Conservation (phyloP, 2,329 filamentous ascomycete genomes). For the Scopulariopsis brevicaulis region DNA sequence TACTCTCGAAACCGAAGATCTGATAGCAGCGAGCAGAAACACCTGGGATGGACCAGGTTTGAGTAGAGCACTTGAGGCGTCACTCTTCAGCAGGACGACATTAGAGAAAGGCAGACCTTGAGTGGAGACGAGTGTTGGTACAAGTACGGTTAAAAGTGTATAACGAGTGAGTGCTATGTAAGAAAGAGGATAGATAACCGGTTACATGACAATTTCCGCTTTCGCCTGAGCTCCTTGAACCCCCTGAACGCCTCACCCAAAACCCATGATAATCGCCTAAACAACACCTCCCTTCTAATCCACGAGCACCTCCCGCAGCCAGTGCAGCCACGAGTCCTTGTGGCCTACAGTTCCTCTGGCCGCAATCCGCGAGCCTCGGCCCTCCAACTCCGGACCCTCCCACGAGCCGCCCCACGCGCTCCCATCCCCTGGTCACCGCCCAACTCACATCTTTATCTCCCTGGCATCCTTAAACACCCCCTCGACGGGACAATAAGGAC, state of each 20-base stretch:
- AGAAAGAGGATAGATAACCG: neutral
- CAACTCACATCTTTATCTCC: conserved; percentile 51
- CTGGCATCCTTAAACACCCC: conserved; percentile 66
- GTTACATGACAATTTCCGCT: neutral
- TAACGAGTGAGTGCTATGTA: neutral
- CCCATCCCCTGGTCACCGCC: neutral
- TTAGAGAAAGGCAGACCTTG: no score
- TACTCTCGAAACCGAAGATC: no score
- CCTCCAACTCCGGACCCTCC: neutral
- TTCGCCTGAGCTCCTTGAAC: neutral
- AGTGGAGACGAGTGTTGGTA: no score
- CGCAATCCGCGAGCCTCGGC: neutral
- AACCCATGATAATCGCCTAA: neutral
- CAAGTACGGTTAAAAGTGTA: neutral
- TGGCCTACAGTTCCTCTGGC: no score
- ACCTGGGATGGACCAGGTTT: no score
- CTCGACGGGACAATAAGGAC: conserved; percentile 88
- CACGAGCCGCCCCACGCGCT: neutral
- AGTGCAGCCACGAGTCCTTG: no score
- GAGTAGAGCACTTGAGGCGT: no score
- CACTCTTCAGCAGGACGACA: no score
- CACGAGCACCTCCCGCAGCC: no score
- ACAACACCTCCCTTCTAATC: neutral
- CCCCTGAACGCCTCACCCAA: neutral
- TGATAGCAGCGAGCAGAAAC: no score